Percentiles rank a stretch among this genome's conserved stretches.
Conservation (phyloP, 169 alveolate species). For the Cryptosporidium ryanae region DNA sequence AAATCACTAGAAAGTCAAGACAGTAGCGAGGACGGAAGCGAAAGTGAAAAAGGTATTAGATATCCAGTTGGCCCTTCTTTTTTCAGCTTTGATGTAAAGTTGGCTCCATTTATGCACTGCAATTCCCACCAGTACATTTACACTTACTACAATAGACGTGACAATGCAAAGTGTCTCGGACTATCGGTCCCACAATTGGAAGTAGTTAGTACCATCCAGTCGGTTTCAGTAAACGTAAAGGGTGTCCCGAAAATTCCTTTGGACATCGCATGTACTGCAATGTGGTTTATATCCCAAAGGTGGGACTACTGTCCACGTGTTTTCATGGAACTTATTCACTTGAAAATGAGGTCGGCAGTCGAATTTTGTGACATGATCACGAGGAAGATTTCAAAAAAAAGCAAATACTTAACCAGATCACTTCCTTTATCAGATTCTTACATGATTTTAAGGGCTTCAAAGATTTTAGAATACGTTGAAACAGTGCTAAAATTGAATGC, state of each 20-base stretch:
- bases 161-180: conserved; percentile 56
- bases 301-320: conserved; percentile 55
- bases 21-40: background rate
- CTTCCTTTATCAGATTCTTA: conserved; percentile 7
- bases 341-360: background rate
- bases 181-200: conserved; percentile 40
- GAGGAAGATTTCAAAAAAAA: conserved; percentile 8
- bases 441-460: conserved; percentile 25
- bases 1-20: background rate
- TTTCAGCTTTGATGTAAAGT: conserved; percentile 55
- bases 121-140: conserved; percentile 41
- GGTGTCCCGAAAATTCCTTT: conserved; percentile 32
- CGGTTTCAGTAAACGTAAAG: conserved; percentile 15
- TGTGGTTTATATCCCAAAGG: conserved; percentile 73
- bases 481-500: conserved; percentile 41
- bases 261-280: conserved; percentile 63
- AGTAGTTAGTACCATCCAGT: conserved; percentile 29
- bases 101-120: conserved; percentile 74
- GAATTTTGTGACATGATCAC: conserved; percentile 32
- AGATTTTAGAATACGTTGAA: conserved; percentile 27
- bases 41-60: background rate
- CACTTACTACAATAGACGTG: conserved; percentile 44
- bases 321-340: conserved; percentile 15
- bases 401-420: conserved; percentile 14
- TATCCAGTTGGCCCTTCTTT: background rate